phyloP scores from a whole-genome alignment of 208 protist genomes.

The Wallacemonas sp. region DNA sequence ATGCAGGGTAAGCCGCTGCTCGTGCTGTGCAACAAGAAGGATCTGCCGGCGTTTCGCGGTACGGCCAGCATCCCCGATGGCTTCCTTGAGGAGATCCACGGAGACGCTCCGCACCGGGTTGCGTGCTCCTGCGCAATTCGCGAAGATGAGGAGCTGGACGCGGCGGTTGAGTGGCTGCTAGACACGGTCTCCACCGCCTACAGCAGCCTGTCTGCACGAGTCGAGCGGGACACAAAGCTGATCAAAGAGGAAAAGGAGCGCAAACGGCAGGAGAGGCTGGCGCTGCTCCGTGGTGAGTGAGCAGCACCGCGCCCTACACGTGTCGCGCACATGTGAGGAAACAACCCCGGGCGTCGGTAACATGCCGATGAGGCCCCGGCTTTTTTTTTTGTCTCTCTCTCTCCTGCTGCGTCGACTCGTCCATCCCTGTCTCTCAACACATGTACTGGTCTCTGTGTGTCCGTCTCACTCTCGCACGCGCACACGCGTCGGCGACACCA shows the following conservation, averaged over 20 bases:
- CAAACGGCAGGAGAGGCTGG: constrained; percentile 60
- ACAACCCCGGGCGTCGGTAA: too few species aligned
- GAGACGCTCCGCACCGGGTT: constrained; percentile 48
- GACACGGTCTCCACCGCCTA: constrained; percentile 57
- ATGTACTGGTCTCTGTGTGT: too few species aligned
- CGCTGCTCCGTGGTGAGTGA: constrained; percentile 35
- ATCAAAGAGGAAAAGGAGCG: constrained; percentile 76
- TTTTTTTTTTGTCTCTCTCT: constrained; percentile 7
- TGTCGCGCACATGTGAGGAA: too few species aligned
- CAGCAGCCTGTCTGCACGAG: constrained; percentile 47
- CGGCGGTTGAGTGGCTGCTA: constrained; percentile 87
- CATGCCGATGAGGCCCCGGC: too few species aligned
- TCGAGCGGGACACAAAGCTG: constrained; percentile 49
- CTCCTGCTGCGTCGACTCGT: too few species aligned
- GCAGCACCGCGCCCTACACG: too few species aligned
- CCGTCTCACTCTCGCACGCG: too few species aligned
- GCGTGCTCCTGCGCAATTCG: constrained; percentile 74
- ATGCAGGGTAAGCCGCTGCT: constrained; percentile 97
- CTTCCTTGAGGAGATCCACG: constrained; percentile 47
- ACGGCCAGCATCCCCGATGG: constrained; percentile 50
- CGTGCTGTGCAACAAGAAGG: constrained; percentile 99
- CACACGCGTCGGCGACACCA: too few species aligned
- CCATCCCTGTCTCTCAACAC: too few species aligned
- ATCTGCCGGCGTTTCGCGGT: constrained; percentile 87
- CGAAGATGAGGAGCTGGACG: constrained; percentile 72